Conservation (phyloP, 768 basidiomycete species). For the Leccinum barrowsii region DNA sequence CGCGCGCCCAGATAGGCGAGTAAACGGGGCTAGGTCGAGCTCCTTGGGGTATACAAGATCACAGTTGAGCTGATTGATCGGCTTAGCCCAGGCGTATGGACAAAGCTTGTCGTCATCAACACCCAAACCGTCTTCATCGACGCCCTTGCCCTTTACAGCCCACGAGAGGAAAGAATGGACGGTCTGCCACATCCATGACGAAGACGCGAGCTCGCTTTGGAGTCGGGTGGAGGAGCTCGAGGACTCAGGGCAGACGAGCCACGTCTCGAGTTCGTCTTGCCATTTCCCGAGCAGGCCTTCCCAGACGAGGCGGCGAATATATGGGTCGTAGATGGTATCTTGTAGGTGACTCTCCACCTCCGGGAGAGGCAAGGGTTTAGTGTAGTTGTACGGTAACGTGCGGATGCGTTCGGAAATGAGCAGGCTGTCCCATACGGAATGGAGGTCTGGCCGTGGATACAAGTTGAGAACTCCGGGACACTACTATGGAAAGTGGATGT, state of each 20-base stretch:
- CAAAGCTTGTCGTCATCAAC: slow-evolving; percentile 62
- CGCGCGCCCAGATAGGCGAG: slow-evolving; percentile 30
- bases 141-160: background rate
- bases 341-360: slow-evolving; percentile 65
- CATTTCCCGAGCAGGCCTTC: slow-evolving; percentile 78
- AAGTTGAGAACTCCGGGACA: background rate
- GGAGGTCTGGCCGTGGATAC: slow-evolving; percentile 53
- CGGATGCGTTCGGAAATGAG: slow-evolving; percentile 84
- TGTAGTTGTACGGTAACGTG: slow-evolving; percentile 71
- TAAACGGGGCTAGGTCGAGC: slow-evolving; percentile 41
- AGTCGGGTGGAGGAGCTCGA: background rate
- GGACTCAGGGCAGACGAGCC: slow-evolving; percentile 63
- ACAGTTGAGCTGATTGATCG: slow-evolving; percentile 78
- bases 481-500: background rate
- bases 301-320: slow-evolving; percentile 81
- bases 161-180: slow-evolving; percentile 9
- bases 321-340: slow-evolving; percentile 83
- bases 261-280: slow-evolving; percentile 52
- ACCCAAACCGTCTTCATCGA: slow-evolving; percentile 26
- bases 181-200: slow-evolving; percentile 27
- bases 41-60: slow-evolving; percentile 74
- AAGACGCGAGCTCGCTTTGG: slow-evolving; percentile 1
- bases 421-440: slow-evolving; percentile 82
- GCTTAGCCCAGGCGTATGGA: slow-evolving; percentile 75
- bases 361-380: slow-evolving; percentile 61